These are phyloP conservation scores for Coemansia sp. DNA, from an alignment of 192 early-diverging fungal species.

Conservation along the genomic window DNA sequence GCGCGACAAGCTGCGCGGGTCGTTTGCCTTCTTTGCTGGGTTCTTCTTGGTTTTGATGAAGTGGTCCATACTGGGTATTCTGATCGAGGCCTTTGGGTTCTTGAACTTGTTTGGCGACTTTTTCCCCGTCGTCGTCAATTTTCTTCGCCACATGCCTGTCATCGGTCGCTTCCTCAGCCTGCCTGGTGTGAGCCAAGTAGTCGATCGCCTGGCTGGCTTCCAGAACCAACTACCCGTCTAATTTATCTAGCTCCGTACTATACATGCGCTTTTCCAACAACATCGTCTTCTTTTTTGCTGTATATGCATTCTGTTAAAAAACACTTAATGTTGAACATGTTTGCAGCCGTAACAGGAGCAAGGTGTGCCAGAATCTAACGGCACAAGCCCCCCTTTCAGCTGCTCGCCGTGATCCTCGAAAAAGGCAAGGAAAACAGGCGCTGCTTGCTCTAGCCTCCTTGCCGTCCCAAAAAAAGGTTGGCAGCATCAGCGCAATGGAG, in stretches of 20 bases:
- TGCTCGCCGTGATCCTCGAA: slow-evolving; percentile 10
- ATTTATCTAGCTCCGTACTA: background rate
- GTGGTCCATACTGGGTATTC: slow-evolving; percentile 86
- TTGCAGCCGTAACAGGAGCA: slow-evolving; percentile 36
- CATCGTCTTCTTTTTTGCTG: background rate
- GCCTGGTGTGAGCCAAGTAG: slow-evolving; percentile 77
- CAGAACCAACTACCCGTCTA: slow-evolving; percentile 49
- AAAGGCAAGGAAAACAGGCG: background rate
- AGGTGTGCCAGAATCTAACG: slow-evolving; percentile 14
- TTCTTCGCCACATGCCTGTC: slow-evolving; percentile 83
- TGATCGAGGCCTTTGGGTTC: slow-evolving; percentile 91
- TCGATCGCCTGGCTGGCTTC: slow-evolving; percentile 43
- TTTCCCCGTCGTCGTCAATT: slow-evolving; percentile 88
- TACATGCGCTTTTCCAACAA: background rate
- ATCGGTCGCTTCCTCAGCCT: slow-evolving; percentile 85
- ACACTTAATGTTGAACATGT: background rate
- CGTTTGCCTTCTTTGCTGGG: slow-evolving; percentile 85
- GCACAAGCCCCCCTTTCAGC: slow-evolving; percentile 29
- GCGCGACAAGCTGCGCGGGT: slow-evolving; percentile 83
- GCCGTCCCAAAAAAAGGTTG: background rate
- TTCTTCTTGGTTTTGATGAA: slow-evolving; percentile 86
- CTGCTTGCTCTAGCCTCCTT: background rate
- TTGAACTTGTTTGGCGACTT: slow-evolving; percentile 99
- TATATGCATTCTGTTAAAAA: background rate
- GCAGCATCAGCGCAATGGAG: background rate